Conservation (phyloP, 1,139 yeast genomes). For the Hyphopichia wangnamkhiaoensis region DNA sequence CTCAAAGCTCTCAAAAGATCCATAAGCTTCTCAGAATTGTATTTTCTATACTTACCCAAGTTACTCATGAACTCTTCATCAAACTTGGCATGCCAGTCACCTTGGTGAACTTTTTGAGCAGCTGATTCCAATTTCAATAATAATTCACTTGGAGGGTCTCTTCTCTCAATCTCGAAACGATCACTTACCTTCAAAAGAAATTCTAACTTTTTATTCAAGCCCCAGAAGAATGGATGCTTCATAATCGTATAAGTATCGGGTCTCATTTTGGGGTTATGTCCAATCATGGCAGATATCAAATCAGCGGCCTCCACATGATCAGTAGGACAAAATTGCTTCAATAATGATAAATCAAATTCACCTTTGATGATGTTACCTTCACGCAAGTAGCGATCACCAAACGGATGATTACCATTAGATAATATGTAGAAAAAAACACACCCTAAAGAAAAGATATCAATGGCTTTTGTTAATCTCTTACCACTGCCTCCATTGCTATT, state of each 20-base stretch:
- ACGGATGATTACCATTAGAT: constrained; percentile 88
- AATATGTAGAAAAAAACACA: constrained; percentile 89
- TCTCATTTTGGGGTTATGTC: constrained; percentile 64
- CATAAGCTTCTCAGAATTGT: constrained; percentile 73
- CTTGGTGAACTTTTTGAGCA: constrained; percentile 53
- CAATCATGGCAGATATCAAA: constrained; percentile 71
- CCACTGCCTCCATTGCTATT: constrained; percentile 18
- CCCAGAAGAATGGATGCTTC: constrained; percentile 90
- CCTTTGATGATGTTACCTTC: constrained; percentile 87
- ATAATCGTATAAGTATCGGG: constrained; percentile 71
- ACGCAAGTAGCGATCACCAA: constrained; percentile 83
- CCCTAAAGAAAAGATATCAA: constrained; percentile 92
- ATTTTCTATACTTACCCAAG: constrained; percentile 87
- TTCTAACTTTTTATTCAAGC: constrained; percentile 69
- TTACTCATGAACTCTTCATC: constrained; percentile 74
- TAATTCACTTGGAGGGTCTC: constrained; percentile 82
- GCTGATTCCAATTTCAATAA: constrained; percentile 59
- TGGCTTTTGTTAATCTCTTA: constrained; percentile 80
- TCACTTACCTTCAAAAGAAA: constrained; percentile 87
- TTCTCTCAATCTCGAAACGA: constrained; percentile 80
- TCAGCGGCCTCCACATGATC: constrained; percentile 69
- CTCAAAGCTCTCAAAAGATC: constrained; percentile 87
- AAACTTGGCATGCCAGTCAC: constrained; percentile 79
- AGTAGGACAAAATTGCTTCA: constrained; percentile 40
- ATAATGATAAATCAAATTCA: constrained; percentile 52